Percentiles rank a stretch among this genome's conserved stretches.
These are phyloP conservation scores for Schoenoplectus triqueter DNA, from an alignment of 202 grass and related monocot species.

Conservation along the genomic window DNA sequence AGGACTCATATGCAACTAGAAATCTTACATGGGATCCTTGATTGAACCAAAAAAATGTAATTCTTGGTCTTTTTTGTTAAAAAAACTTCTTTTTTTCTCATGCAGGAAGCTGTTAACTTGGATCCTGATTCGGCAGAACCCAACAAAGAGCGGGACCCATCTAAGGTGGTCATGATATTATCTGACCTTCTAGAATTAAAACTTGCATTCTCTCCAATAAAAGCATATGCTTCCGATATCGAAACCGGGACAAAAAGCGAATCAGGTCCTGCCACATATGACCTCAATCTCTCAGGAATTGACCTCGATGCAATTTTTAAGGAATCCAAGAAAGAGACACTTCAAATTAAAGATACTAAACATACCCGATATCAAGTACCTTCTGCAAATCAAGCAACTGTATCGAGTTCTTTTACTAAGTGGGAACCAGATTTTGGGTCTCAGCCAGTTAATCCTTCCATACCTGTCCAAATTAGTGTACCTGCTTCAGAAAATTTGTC, in stretches of 20 bases:
- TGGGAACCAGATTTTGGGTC: neutral
- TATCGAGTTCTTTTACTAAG: too few species aligned
- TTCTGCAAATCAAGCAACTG: too few species aligned
- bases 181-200: conserved; percentile 85
- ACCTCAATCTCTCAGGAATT: too few species aligned
- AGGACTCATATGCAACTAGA: too few species aligned
- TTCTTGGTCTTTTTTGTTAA: too few species aligned
- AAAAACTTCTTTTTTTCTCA: conserved; percentile 5
- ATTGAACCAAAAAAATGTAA: too few species aligned
- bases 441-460: conserved; percentile 49
- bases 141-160: conserved; percentile 38
- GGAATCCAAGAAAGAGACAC: too few species aligned
- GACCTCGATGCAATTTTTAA: too few species aligned
- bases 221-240: conserved; percentile 6
- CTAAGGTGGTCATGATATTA: conserved; percentile 50
- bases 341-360: too few species aligned
- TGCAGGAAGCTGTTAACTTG: conserved; percentile 73
- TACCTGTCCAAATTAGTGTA: neutral
- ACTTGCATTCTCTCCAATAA: conserved; percentile 48
- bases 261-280: conserved; percentile 34
- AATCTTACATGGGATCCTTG: too few species aligned
- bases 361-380: too few species aligned
- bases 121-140: conserved; percentile 55
- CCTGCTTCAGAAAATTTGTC: neutral
- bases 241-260: conserved; percentile 45